Base-by-base conservation (phyloP, 2,329 filamentous ascomycete species). In the Dothistroma septosporum region DNA sequence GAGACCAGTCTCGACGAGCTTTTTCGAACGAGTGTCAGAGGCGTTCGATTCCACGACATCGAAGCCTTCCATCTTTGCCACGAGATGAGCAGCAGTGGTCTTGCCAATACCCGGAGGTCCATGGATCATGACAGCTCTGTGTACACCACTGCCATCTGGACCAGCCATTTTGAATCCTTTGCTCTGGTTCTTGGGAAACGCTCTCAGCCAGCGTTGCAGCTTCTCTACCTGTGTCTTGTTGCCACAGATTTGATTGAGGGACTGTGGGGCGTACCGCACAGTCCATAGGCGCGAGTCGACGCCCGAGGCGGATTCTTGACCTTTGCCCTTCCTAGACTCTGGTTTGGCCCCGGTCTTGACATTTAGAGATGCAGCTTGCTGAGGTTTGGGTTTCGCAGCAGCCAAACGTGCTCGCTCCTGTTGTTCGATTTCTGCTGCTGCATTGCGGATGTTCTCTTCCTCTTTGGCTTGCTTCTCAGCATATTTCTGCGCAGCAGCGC, bases 21-120 rank as follows among this genome's bases (percentile, higher is more conserved):
- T 96, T 78, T 99, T 99, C 79, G 93, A 97, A 73, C 94, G 85
- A 2, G 91, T 89, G 73, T 99, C 94, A 76, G 92, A 97, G 37
- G 94, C 94, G 72, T 99, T 99, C 71, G 87, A 94, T 78, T 99
- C 94, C 12, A 99, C 81, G 48, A 97, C 84, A 74, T 99, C 94
- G 72, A 91, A 97, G 1, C 93, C 92, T 73, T 96, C 92, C 21
- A 97, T 78, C 71, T 92, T 95, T 0, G 94, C 93, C 16, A 96
- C 91, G 32, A 99, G 81, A 78, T 99, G 94, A 24, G 94, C 94
- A 54, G 95, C 91, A 33, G 94, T 99, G 1, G 94, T 99, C 78
- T 99, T 99, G 68, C 94, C 94, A 66, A 99, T 96, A 19, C 94
- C 94, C 32, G 94, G 94, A 16, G 94, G 93, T 0, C 94, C 94